phyloP scores from a whole-genome alignment of 768 basidiomycete genomes.

The Boletus edulis region DNA sequence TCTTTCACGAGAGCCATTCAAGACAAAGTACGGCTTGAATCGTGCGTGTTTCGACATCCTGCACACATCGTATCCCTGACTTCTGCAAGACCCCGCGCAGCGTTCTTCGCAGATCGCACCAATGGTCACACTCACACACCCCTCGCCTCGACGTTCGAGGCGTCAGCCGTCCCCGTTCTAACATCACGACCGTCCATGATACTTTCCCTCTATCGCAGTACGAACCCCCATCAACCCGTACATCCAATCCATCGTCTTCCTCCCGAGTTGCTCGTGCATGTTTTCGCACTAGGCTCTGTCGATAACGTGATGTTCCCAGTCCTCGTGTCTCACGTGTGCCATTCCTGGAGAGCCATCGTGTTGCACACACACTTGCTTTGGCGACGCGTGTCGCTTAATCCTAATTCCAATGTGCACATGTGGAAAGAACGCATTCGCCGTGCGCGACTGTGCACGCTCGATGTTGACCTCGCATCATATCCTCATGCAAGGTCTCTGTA shows the following conservation, averaged over 20 bases:
- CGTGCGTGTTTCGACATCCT: conserved; percentile 25
- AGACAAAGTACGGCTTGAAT: conserved; percentile 34
- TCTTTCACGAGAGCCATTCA: conserved; percentile 50
- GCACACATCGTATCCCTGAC: conserved; percentile 4
- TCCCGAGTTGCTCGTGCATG: conserved; percentile 58
- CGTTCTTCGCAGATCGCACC: conserved; percentile 21
- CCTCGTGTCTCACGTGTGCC: conserved; percentile 66
- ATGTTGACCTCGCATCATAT: conserved; percentile 52
- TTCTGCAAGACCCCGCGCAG: conserved; percentile 9
- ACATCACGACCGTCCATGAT: conserved; percentile 29
- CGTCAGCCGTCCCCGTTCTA: conserved; percentile 11
- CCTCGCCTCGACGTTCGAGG: conserved; percentile 16
- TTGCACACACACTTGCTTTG: conserved; percentile 62
- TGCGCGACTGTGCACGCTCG: conserved; percentile 58
- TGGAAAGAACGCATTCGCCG: conserved; percentile 63
- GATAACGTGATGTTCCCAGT: conserved; percentile 58
- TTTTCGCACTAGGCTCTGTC: conserved; percentile 60
- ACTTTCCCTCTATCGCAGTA: conserved; percentile 23
- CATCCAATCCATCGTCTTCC: conserved; percentile 62
- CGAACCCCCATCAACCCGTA: conserved; percentile 23
- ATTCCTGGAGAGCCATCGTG: conserved; percentile 59
- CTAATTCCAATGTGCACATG: conserved; percentile 44
- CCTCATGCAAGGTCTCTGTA: conserved; percentile 15
- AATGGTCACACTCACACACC: conserved; percentile 15
- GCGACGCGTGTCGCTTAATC: conserved; percentile 54